Percentiles rank a stretch among this genome's conserved stretches.
Evolutionary conservation across 1,284 basidiomycete species (phyloP).

Genomic region (Cryptococcus amylolentus): DNA sequence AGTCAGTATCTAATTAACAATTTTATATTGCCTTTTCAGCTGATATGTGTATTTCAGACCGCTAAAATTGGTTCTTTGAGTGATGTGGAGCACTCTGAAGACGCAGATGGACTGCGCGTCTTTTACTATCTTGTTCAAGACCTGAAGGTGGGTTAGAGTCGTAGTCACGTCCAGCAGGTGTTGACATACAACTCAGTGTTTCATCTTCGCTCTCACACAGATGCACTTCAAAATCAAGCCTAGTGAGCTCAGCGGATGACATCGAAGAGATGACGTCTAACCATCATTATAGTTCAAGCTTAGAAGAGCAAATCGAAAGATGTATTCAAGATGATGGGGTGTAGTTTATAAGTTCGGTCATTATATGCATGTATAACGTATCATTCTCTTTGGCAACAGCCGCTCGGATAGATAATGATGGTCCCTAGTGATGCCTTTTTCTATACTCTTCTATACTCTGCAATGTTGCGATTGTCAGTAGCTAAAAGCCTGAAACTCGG

Average conservation of each 20-base stretch:
- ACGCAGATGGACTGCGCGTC: slow-evolving; percentile 95
- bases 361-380: slow-evolving; percentile 9
- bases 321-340: background rate
- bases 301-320: background rate
- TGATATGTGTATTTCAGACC: slow-evolving; percentile 58
- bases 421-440: too few relatives aligned
- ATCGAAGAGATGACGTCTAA: background rate
- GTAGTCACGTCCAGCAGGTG: background rate
- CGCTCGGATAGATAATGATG: too few relatives aligned
- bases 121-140: slow-evolving; percentile 99
- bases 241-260: slow-evolving; percentile 47
- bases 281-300: slow-evolving; percentile 10
- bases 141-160: slow-evolving; percentile 65
- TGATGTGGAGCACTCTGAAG: slow-evolving; percentile 94
- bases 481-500: too few relatives aligned
- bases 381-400: too few relatives aligned
- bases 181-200: slow-evolving; percentile 60
- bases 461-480: too few relatives aligned
- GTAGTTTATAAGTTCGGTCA: background rate
- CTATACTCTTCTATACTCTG: too few relatives aligned
- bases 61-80: slow-evolving; percentile 96
- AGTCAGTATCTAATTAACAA: slow-evolving; percentile 55
- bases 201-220: slow-evolving; percentile 95
- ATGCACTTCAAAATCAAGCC: slow-evolving; percentile 99
- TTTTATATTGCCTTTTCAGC: background rate